Conservation (phyloP, 1,284 basidiomycete species). For the Cryptococcus floricola region DNA sequence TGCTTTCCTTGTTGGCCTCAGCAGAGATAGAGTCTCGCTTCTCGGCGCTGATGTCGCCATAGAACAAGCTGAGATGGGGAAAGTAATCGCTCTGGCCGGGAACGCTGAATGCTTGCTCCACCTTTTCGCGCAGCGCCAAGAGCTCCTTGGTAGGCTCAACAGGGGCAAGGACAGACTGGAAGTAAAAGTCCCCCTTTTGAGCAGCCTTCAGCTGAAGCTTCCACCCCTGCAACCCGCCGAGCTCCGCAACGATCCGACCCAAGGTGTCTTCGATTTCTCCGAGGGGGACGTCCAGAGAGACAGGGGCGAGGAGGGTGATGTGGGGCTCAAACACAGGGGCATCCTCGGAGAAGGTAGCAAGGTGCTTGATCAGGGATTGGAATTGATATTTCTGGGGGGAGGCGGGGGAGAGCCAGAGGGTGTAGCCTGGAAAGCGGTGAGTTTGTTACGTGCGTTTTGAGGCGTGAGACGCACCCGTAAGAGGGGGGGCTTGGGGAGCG, state of each 20-base stretch:
- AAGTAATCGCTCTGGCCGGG: constrained; percentile 21
- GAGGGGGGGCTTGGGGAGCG: too few relatives aligned
- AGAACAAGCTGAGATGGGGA: constrained; percentile 38
- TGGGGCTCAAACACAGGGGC: constrained; percentile 33
- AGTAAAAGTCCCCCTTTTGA: constrained; percentile 30
- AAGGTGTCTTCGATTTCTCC: constrained; percentile 8
- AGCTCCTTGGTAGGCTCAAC: constrained; percentile 17
- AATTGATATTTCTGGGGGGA: not conserved
- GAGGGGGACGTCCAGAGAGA: constrained; percentile 9
- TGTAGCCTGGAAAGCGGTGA: constrained; percentile 6
- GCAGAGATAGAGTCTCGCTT: constrained; percentile 22
- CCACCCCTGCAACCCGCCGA: not conserved
- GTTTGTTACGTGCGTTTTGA: not conserved
- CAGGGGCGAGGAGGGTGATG: constrained; percentile 31
- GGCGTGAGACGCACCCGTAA: too few relatives aligned
- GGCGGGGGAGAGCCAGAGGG: constrained; percentile 13
- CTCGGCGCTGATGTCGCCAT: constrained; percentile 24
- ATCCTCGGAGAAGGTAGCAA: constrained; percentile 8
- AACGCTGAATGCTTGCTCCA: constrained; percentile 9
- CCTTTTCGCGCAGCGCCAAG: constrained; percentile 15
- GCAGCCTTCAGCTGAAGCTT: constrained; percentile 14
- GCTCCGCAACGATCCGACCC: not conserved
- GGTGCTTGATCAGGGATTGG: constrained; percentile 13
- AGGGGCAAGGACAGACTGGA: constrained; percentile 37
- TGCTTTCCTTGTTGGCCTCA: constrained; percentile 9